Evolutionary conservation across 2,329 filamentous ascomycete genomes (phyloP).

Genomic region (Fonsecaea pedrosoi): DNA sequence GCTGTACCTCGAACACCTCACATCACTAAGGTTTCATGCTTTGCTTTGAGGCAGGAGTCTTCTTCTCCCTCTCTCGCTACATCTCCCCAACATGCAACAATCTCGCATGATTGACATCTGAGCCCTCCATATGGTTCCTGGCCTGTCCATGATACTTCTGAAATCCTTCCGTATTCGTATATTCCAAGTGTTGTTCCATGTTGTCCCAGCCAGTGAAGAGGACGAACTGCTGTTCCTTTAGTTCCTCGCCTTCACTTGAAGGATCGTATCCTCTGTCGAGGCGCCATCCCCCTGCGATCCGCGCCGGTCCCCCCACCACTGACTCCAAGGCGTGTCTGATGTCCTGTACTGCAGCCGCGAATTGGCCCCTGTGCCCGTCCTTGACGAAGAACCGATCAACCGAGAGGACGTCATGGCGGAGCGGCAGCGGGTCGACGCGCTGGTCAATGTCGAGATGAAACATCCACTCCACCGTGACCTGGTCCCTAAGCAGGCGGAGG

Average conservation of each 20-base stretch:
- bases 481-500: conserved; percentile 46
- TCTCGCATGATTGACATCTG: conserved; percentile 43
- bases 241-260: conserved; percentile 19
- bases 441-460: conserved; percentile 52
- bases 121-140: conserved; percentile 36
- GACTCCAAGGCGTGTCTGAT: conserved; percentile 23
- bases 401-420: conserved; percentile 22
- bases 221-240: conserved; percentile 54
- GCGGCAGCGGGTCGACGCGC: conserved; percentile 2
- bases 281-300: conserved; percentile 49
- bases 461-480: conserved; percentile 53
- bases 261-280: conserved; percentile 44
- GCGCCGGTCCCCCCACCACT: conserved; percentile 41
- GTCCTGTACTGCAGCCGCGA: conserved; percentile 16
- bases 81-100: conserved; percentile 17
- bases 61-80: conserved; percentile 4
- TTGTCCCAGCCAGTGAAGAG: conserved; percentile 50
- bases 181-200: conserved; percentile 46
- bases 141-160: conserved; percentile 40
- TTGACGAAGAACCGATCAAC: conserved; percentile 29
- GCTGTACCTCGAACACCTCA: too few relatives aligned
- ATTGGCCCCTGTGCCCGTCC: conserved; percentile 21
- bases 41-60: too few relatives aligned
- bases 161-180: conserved; percentile 46
- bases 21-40: too few relatives aligned